Evolutionary conservation across 805 yeast species (phyloP).

Genomic region (Ogataea paradorogensis): DNA sequence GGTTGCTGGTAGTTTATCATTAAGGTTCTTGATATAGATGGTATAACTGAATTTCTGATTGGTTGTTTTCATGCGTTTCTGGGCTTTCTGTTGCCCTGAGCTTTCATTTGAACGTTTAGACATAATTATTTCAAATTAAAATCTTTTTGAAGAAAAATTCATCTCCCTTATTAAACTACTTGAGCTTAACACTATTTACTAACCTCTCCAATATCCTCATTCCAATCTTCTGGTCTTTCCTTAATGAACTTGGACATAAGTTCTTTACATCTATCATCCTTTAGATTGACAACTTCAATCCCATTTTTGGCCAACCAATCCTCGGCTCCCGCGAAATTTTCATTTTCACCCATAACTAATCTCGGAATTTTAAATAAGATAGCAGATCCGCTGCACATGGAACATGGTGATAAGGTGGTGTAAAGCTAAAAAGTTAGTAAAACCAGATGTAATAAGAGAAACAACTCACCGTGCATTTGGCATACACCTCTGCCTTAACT

Average conservation of each 20-base stretch:
- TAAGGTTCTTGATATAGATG: slow-evolving; percentile 56
- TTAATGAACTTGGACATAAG: slow-evolving; percentile 76
- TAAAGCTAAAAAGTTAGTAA: slow-evolving; percentile 46
- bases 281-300: slow-evolving; percentile 63
- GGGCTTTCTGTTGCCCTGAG: neutral
- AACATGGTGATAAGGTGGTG: slow-evolving; percentile 89
- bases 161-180: neutral
- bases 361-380: slow-evolving; percentile 83
- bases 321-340: slow-evolving; percentile 81
- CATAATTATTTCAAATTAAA: neutral
- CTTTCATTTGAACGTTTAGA: slow-evolving; percentile 4
- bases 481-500: slow-evolving; percentile 73
- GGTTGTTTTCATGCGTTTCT: slow-evolving; percentile 3
- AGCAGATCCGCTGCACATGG: slow-evolving; percentile 95
- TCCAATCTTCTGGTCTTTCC: slow-evolving; percentile 77
- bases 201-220: slow-evolving; percentile 68
- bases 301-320: slow-evolving; percentile 65
- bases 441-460: neutral
- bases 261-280: slow-evolving; percentile 59
- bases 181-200: slow-evolving; percentile 1
- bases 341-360: slow-evolving; percentile 87
- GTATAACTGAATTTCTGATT: slow-evolving; percentile 35
- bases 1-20: slow-evolving; percentile 48
- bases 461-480: slow-evolving; percentile 60
- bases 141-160: neutral